These are phyloP conservation scores for Lojkania enalia DNA, from an alignment of 2,329 filamentous ascomycete genomes.

Conservation along the genomic window DNA sequence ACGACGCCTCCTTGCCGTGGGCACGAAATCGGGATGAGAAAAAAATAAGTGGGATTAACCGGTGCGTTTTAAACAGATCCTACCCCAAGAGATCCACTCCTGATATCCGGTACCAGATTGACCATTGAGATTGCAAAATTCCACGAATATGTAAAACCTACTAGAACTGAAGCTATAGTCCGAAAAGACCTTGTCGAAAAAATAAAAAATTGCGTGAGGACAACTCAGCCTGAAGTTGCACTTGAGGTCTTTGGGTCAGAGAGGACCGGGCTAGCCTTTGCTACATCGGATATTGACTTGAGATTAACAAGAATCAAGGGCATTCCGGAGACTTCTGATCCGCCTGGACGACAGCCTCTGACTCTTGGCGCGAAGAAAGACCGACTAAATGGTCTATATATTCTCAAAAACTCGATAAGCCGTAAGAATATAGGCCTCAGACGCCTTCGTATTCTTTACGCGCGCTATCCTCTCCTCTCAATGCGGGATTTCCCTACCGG, in stretches of 20 bases:
- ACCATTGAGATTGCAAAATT: constrained; percentile 31
- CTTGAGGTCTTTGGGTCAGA: constrained; percentile 59
- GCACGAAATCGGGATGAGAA: too few species aligned
- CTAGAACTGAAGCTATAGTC: constrained; percentile 46
- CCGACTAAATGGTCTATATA: constrained; percentile 8
- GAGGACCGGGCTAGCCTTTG: constrained; percentile 55
- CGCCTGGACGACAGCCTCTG: too few species aligned
- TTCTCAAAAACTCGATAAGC: constrained; percentile 6
- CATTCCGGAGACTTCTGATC: constrained; percentile 24
- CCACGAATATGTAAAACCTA: constrained; percentile 42
- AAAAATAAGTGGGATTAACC: too few species aligned
- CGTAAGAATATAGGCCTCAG: background rate
- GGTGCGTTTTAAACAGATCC: too few species aligned
- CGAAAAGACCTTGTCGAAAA: constrained; percentile 41
- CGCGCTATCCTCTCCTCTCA: constrained; percentile 47
- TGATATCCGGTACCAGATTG: constrained; percentile 20
- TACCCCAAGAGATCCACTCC: background rate
- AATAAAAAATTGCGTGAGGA: constrained; percentile 21
- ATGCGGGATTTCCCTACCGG: constrained; percentile 53
- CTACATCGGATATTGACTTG: constrained; percentile 60
- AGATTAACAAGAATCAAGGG: constrained; percentile 25
- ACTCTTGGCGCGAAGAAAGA: constrained; percentile 9
- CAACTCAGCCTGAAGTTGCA: constrained; percentile 24
- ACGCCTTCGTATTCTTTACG: constrained; percentile 21
- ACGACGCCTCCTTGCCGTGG: too few species aligned